Evolutionary conservation across 2,329 filamentous ascomycete species (phyloP), one percentile per base, ranked within the genome.

Genomic region (Keithomyces neogunnii): DNA sequence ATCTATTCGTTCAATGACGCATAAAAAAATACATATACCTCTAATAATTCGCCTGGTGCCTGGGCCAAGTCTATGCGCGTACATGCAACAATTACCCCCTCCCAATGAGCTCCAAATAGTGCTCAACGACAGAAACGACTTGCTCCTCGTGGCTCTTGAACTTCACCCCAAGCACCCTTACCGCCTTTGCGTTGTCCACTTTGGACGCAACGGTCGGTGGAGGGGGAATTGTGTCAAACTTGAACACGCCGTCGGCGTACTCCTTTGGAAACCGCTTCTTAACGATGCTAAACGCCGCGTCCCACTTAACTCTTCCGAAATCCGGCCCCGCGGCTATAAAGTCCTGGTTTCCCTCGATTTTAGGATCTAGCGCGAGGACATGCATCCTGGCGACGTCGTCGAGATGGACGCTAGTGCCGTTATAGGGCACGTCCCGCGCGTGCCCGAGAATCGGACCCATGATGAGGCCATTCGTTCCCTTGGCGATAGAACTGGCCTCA

Each of bases 381-480:
- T 73, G 70, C 5, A 64, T 63, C 30, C 59, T 60, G 2, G 69
- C 68, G 3, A 69, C 67, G 50, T 72, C 69, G 48, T 70, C 63
- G 13, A 69, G 57, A 51, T 71, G 65, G 11, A 71, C 69, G 7
- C 61, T 62, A 13, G 57, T 57, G 26, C 68, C 67, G 4, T 60
- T 55, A 29, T 61, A 57, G 7, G 48, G 51, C 26, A 54, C 50
- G 1, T 58, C 56, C 42, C 57, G 56, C 29, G 55, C 52, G 40
- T 61, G 55, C 10, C 69, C 69, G 6, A 66, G 57, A 26, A 71
- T 55, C 30, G 66, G 60, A 4, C 63, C 63, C 48, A 71, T 57
- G 7, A 69, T 53, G 35, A 66, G 52, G 32, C 58, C 59, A 55
- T 71, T 72, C 45, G 63, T 66, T 43, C 66, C 66, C 49, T 60